Percentiles rank a stretch among this genome's conserved stretches.
These are phyloP conservation scores for Glycyrrhiza uralensis DNA, from an alignment of 306 rosid species.

Conservation along the genomic window DNA sequence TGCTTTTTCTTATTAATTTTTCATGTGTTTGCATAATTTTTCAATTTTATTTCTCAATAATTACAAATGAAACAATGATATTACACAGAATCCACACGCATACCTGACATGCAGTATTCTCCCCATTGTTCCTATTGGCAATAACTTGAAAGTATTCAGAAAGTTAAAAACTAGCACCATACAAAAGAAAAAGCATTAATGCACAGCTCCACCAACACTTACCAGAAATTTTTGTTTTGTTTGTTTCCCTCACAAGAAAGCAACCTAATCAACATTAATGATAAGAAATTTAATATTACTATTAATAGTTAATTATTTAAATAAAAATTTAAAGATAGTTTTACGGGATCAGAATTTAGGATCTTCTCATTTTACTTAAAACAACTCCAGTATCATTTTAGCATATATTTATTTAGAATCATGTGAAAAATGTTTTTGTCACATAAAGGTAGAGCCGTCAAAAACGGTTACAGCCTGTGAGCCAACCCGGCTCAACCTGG, in stretches of 20 bases:
- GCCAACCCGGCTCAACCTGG: no score
- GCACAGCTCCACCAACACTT: slow-evolving; percentile 23
- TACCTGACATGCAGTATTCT: slow-evolving; percentile 81
- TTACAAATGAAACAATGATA: slow-evolving; percentile 17
- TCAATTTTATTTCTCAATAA: slow-evolving; percentile 10
- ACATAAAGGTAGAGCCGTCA: no score
- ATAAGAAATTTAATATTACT: no score
- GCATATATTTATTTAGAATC: background rate
- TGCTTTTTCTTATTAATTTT: no score
- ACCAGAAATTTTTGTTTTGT: slow-evolving; percentile 71
- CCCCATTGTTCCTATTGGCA: slow-evolving; percentile 81
- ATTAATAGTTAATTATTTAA: background rate
- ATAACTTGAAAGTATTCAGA: slow-evolving; percentile 48
- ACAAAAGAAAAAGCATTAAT: slow-evolving; percentile 2
- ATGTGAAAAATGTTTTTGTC: background rate
- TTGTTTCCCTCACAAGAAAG: slow-evolving; percentile 58
- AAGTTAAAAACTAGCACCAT: background rate
- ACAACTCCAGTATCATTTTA: background rate
- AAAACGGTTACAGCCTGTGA: no score
- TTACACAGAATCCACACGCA: slow-evolving; percentile 17
- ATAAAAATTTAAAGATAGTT: background rate
- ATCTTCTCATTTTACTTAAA: background rate
- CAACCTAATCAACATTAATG: background rate
- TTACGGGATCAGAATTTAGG: background rate
- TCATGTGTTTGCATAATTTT: no score